Conservation (phyloP, 1,139 yeast species). For the Candida gigantensis region DNA sequence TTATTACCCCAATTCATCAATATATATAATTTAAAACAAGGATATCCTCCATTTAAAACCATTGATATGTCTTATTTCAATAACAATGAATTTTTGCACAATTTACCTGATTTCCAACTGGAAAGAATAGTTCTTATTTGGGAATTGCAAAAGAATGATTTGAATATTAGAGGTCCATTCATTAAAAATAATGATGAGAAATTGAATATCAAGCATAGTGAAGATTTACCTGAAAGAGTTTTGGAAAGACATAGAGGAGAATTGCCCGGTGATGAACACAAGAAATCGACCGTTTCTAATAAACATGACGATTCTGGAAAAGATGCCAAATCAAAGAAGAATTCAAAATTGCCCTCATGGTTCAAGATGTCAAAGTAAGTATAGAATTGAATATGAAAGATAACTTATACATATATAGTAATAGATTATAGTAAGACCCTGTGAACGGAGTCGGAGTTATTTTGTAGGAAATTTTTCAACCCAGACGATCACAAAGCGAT, state of each 20-base stretch:
- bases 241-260: conserved; percentile 35
- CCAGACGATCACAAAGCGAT: too few species aligned
- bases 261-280: conserved; percentile 21
- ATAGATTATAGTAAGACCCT: too few species aligned
- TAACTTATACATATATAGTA: too few species aligned
- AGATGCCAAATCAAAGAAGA: conserved; percentile 24
- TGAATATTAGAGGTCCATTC: conserved; percentile 26
- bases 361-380: conserved; percentile 14
- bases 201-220: conserved; percentile 21
- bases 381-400: too few species aligned
- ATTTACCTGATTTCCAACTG: conserved; percentile 33
- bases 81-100: conserved; percentile 34
- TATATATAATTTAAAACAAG: conserved; percentile 34
- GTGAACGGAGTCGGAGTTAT: too few species aligned
- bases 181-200: conserved; percentile 20
- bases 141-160: conserved; percentile 23
- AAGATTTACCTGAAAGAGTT: conserved; percentile 43
- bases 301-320: too few species aligned
- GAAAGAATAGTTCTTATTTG: conserved; percentile 39
- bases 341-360: conserved; percentile 11
- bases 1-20: conserved; percentile 38
- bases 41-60: conserved; percentile 47
- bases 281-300: too few species aligned
- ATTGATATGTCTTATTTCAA: conserved; percentile 31
- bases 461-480: too few species aligned